Evolutionary conservation across 306 rosid species (phyloP).

Genomic region (Medicago truncatula): MtrunA17r5.0-ANR NC_053044.1:31495001-31495500

Average conservation of each 20-base stretch:
- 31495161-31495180: neutral
- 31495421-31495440: no score
- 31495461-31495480: no score
- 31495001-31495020: neutral
- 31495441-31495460: no score
- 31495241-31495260: fast-evolving
- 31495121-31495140: neutral
- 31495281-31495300: no score
- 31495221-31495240: neutral
- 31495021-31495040: neutral
- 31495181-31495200: no score
- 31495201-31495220: neutral
- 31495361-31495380: no score
- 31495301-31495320: no score
- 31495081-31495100: neutral
- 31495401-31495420: no score
- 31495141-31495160: neutral
- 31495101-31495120: fast-evolving
- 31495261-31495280: neutral
- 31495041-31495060: neutral
- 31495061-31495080: neutral
- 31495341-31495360: no score
- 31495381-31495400: no score
- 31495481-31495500: no score
- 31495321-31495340: no score